Conservation (phyloP, 805 yeast genomes). For the Zygotorulaspora chibaensis region DNA sequence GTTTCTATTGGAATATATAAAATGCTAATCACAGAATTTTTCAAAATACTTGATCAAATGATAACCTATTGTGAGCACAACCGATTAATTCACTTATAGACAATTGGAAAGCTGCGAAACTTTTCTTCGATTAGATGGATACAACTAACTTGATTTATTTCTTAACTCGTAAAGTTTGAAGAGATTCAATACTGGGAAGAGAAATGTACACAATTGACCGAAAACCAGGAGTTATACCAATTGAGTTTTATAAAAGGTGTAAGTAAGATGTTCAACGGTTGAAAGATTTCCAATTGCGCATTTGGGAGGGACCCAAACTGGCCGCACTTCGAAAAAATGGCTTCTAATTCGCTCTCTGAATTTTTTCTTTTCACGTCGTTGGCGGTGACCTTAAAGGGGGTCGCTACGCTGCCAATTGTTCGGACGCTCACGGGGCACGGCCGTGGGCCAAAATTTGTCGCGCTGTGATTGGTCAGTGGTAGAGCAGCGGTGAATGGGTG, state of each 20-base stretch:
- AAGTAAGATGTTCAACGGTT: background rate
- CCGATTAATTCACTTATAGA: too few relatives aligned
- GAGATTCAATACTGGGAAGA: too few relatives aligned
- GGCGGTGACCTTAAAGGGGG: too few relatives aligned
- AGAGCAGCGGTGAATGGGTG: background rate
- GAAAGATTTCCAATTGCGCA: background rate
- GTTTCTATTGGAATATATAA: conserved; percentile 3
- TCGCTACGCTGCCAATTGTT: too few relatives aligned
- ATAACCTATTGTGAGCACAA: background rate
- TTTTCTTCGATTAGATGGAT: background rate
- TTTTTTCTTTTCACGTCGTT: too few relatives aligned
- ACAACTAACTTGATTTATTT: too few relatives aligned
- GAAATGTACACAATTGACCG: too few relatives aligned
- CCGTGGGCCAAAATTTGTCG: conserved; percentile 1
- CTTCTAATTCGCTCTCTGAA: conserved; percentile 1
- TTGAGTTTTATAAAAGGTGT: background rate
- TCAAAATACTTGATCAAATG: background rate
- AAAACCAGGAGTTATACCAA: too few relatives aligned
- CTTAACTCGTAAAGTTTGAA: too few relatives aligned
- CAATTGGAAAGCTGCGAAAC: background rate
- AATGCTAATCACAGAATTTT: conserved; percentile 2
- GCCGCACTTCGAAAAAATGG: background rate
- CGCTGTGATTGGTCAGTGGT: conserved; percentile 1
- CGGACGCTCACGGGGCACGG: background rate
- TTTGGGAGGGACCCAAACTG: background rate